A percentile compares a stretch with the other conserved stretches of the same genome.
Evolutionary conservation across 139 green algal species (phyloP).

Genomic region (Ulvella scutata): DNA sequence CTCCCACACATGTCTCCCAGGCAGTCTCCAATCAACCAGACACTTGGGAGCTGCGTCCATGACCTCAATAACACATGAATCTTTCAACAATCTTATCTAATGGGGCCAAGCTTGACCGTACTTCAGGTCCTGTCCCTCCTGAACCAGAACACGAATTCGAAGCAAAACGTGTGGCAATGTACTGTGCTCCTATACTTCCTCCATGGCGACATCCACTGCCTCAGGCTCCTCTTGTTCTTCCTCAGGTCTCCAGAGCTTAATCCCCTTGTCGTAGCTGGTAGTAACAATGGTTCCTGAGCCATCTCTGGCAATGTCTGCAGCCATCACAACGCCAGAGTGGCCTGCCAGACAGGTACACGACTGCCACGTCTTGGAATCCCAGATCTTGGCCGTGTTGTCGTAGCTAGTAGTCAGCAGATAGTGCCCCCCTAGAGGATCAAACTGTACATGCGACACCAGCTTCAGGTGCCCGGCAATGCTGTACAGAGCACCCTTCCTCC

Average conservation of each 20-base stretch:
- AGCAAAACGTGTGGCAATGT: too few species aligned
- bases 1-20: too few species aligned
- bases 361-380: conserved; percentile 10
- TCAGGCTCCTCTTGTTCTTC: too few species aligned
- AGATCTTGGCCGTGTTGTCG: conserved; percentile 50
- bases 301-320: conserved; percentile 38
- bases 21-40: too few species aligned
- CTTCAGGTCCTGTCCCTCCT: too few species aligned
- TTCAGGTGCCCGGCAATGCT: conserved; percentile 62
- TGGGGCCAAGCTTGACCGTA: too few species aligned
- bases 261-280: conserved; percentile 60
- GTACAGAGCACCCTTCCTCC: conserved; percentile 53
- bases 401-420: conserved; percentile 66
- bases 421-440: conserved; percentile 44
- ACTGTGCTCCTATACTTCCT: too few species aligned
- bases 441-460: conserved; percentile 53
- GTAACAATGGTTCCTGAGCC: conserved; percentile 27
- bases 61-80: too few species aligned
- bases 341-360: conserved; percentile 61
- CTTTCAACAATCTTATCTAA: too few species aligned
- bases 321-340: conserved; percentile 90
- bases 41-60: too few species aligned
- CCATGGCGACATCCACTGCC: too few species aligned
- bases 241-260: conserved; percentile 71
- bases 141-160: too few species aligned